Conservation (phyloP, 2,329 filamentous ascomycete species). For the Penicillium sp. region DNA sequence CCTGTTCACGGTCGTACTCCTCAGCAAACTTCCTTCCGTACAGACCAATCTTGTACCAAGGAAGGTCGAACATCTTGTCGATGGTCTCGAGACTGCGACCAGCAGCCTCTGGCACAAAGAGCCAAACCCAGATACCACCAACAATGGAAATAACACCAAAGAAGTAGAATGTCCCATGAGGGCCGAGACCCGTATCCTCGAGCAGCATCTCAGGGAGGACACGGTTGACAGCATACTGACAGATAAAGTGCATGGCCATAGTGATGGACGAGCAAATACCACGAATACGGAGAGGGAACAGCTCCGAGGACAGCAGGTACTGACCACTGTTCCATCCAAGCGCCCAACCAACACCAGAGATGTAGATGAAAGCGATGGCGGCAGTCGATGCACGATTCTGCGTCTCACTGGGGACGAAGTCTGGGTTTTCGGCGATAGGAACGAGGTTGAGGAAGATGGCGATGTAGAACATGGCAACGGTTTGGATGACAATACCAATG, state of each 20-base stretch:
- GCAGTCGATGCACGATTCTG: conserved; percentile 50
- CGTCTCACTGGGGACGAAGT: conserved; percentile 37
- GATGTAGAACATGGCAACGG: conserved; percentile 51
- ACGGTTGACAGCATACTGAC: conserved; percentile 64
- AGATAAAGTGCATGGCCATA: conserved; percentile 67
- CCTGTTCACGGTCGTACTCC: conserved; percentile 9
- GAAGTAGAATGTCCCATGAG: conserved; percentile 62
- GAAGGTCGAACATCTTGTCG: conserved; percentile 59
- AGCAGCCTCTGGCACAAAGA: conserved; percentile 61
- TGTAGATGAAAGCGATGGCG: conserved; percentile 60
- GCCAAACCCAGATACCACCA: conserved; percentile 59
- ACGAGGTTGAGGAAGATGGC: conserved; percentile 51
- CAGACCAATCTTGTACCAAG: conserved; percentile 61
- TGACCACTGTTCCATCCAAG: conserved; percentile 63
- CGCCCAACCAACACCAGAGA: conserved; percentile 58
- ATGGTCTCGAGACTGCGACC: conserved; percentile 49
- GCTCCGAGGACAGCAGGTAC: conserved; percentile 63
- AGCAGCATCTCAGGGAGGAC: conserved; percentile 64
- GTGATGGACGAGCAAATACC: conserved; percentile 58
- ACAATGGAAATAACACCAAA: conserved; percentile 58
- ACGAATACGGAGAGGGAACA: conserved; percentile 62
- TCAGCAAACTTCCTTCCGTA: conserved; percentile 11
- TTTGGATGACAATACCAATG: conserved; percentile 50
- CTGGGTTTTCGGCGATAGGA: conserved; percentile 45
- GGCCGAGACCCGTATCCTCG: conserved; percentile 31